Percentiles rank a stretch among this genome's conserved stretches.
Conservation (phyloP, 371 early-diverging fungal species). For the Circinella umbellata region DNA sequence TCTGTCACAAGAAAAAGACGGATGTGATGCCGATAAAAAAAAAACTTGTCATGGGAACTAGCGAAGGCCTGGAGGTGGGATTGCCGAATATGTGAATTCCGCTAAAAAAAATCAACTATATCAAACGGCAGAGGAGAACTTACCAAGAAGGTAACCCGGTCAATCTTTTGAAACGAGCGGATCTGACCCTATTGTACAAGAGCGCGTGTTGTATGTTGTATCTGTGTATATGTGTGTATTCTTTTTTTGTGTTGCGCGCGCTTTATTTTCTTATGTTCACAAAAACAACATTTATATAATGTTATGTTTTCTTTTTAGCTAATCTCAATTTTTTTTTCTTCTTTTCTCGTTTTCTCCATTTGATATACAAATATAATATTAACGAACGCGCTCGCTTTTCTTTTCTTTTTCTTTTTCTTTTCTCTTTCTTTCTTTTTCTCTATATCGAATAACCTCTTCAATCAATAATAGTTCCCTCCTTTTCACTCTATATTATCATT, state of each 20-base stretch:
- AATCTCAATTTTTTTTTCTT: slow-evolving; percentile 17
- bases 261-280: not conserved
- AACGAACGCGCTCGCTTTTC: slow-evolving; percentile 12
- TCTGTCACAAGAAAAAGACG: slow-evolving; percentile 17
- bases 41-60: slow-evolving; percentile 14
- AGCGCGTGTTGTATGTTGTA: too few relatives aligned
- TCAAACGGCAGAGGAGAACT: slow-evolving; percentile 16
- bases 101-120: not conserved
- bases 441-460: not conserved
- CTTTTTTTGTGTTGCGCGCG: not conserved
- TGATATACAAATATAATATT: slow-evolving; percentile 1
- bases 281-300: slow-evolving; percentile 14
- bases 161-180: slow-evolving; percentile 20
- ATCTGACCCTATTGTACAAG: slow-evolving; percentile 4
- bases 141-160: slow-evolving; percentile 11
- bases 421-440: slow-evolving; percentile 7
- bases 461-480: not conserved
- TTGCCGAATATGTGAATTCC: slow-evolving; percentile 12
- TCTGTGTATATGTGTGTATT: not conserved
- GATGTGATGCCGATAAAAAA: slow-evolving; percentile 15
- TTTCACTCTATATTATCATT: slow-evolving; percentile 6
- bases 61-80: slow-evolving; percentile 8
- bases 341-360: slow-evolving; percentile 6
- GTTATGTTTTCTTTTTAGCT: slow-evolving; percentile 2
- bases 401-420: slow-evolving; percentile 9